Evolutionary conservation across 2,329 filamentous ascomycete genomes (phyloP), one percentile per base, ranked within the genome.

Genomic region (Cladosporium sp.): DNA sequence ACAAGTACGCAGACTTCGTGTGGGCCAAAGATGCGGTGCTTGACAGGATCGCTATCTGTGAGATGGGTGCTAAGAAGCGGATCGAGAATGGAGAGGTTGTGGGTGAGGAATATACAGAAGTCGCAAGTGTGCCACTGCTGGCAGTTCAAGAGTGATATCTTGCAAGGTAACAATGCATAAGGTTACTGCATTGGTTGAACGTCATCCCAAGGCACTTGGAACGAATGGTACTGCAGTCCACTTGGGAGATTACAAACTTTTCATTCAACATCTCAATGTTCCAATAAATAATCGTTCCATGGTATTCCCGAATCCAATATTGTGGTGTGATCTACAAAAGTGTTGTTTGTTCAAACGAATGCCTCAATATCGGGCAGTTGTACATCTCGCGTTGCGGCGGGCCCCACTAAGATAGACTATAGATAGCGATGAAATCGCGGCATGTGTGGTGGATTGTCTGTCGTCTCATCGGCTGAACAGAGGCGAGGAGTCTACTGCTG

Each of bases 31-130:
- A 87, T 60, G 81, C 94, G 28, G 80, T 81, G 18, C 75, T 97
- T n/a, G 87, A 92, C 65, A 86, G 82, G 66, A 79, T 97, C 49
- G 88, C 89, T 59, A 88, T 97, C 44, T 97, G 92, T 75, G 88
- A 87, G 74, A 97, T 97, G 93, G 92, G 93, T 0, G 92, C 92
- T 11, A 90, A 88, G 82, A 88, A 86, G 71, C 80, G 85, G 8
- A 79, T 84, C 41, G 79, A 79, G 0, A 74, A 75, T 24, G 81
- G 84, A 2, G 85, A 79, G 15, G 76, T 83, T 1, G 71, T 86
- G 41, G 81, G 80, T 21, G 82, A 87, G 75, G 77, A 80, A 71
- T 88, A 88, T 72, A 79, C 76, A 28, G 80, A 83, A 67, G 79
- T 88, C 64, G 81, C 75, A 18, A 71, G 65, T 62, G 65, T 72